Conservation (phyloP, 1,284 basidiomycete genomes). For the Leucoagaricus sp. region DNA sequence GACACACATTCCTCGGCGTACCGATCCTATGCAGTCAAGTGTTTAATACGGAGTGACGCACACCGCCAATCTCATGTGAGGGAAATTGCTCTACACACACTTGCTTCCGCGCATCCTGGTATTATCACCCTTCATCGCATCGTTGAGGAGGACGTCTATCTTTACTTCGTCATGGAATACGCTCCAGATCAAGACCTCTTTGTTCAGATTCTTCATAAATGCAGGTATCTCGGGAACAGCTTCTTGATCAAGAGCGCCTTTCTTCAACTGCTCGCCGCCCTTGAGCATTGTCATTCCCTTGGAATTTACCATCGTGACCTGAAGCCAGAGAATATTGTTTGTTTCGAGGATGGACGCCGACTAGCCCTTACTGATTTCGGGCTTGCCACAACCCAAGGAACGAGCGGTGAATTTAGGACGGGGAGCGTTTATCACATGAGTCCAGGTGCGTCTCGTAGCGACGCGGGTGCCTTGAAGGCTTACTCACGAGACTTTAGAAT, state of each 20-base stretch:
- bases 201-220: constrained; percentile 74
- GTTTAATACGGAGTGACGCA: constrained; percentile 55
- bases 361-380: constrained; percentile 96
- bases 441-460: constrained; percentile 61
- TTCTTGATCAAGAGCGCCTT: constrained; percentile 83
- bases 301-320: constrained; percentile 97
- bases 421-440: constrained; percentile 97
- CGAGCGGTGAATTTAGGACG: constrained; percentile 89
- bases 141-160: constrained; percentile 68
- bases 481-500: too few species aligned
- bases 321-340: constrained; percentile 97
- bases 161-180: constrained; percentile 76
- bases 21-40: constrained; percentile 88
- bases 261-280: constrained; percentile 89
- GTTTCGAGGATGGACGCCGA: constrained; percentile 73
- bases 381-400: constrained; percentile 89
- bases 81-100: constrained; percentile 83
- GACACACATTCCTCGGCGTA: constrained; percentile 51
- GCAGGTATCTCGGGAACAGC: constrained; percentile 75
- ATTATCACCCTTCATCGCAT: constrained; percentile 89
- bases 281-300: constrained; percentile 83
- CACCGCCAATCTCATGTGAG: constrained; percentile 71
- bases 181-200: constrained; percentile 91
- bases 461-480: not conserved
- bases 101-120: constrained; percentile 80